These are phyloP conservation scores for Nigrograna mackinnonii DNA, from an alignment of 2,329 filamentous ascomycete genomes.

Conservation along the genomic window DNA sequence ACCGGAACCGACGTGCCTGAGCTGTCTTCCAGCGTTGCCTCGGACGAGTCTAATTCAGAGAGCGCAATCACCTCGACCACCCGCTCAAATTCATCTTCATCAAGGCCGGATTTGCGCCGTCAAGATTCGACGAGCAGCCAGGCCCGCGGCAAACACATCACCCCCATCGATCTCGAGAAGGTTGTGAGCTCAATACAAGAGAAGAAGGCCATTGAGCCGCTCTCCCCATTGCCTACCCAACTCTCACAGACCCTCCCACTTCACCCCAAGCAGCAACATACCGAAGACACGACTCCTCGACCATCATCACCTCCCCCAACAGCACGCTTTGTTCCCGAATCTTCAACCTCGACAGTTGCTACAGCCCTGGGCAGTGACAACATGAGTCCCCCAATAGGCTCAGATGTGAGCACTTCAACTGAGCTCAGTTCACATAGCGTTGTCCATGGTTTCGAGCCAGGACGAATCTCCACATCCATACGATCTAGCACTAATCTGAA, in stretches of 20 bases:
- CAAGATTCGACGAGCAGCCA: conserved; percentile 72
- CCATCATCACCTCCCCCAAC: conserved; percentile 47
- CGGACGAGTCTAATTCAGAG: conserved; percentile 44
- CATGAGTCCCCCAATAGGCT: conserved; percentile 49
- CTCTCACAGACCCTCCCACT: conserved; percentile 29
- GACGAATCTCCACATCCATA: conserved; percentile 70
- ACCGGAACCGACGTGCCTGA: conserved; percentile 42
- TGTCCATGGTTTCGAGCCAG: conserved; percentile 84
- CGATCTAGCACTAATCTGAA: conserved; percentile 64
- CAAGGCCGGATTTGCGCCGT: conserved; percentile 67
- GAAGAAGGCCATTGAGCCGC: conserved; percentile 69
- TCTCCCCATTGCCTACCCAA: conserved; percentile 51
- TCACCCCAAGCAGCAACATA: conserved; percentile 2
- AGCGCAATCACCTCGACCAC: conserved; percentile 50
- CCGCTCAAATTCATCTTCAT: conserved; percentile 55
- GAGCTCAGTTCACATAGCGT: conserved; percentile 69
- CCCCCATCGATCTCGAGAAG: conserved; percentile 89
- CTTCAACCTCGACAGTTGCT: conserved; percentile 61
- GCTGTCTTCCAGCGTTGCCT: conserved; percentile 52
- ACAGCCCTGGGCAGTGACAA: conserved; percentile 46
- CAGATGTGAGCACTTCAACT: conserved; percentile 66
- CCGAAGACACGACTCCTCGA: conserved; percentile 47
- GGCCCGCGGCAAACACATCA: conserved; percentile 82
- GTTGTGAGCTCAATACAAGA: conserved; percentile 93
- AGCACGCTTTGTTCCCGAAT: conserved; percentile 57